Percentiles rank a stretch among this genome's conserved stretches.
Conservation (phyloP, 1,139 yeast species). For the Saccharomyces hybrid region DNA sequence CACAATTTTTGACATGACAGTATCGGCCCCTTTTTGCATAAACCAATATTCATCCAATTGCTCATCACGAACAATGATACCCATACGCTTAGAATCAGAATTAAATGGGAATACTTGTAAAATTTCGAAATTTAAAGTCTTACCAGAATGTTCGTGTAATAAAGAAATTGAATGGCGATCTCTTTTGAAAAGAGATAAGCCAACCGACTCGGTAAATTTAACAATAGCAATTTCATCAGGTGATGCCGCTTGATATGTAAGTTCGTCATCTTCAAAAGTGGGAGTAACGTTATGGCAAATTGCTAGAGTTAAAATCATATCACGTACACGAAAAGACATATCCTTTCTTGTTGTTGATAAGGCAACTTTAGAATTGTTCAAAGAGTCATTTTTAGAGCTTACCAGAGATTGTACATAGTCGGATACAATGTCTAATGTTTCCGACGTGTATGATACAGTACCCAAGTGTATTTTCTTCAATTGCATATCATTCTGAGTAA, state of each 20-base stretch:
- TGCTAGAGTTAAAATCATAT: slow-evolving; percentile 73
- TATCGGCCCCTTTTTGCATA: slow-evolving; percentile 91
- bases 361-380: slow-evolving; percentile 21
- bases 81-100: slow-evolving; percentile 96
- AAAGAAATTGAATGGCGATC: slow-evolving; percentile 72
- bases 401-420: slow-evolving; percentile 46
- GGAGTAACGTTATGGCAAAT: slow-evolving; percentile 96
- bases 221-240: slow-evolving; percentile 99
- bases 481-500: slow-evolving; percentile 98
- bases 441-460: slow-evolving; percentile 84
- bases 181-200: slow-evolving; percentile 68
- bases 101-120: slow-evolving; percentile 86
- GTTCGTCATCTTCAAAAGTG: slow-evolving; percentile 55
- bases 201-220: slow-evolving; percentile 80
- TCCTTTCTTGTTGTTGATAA: slow-evolving; percentile 51
- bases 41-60: slow-evolving; percentile 70
- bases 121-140: slow-evolving; percentile 53
- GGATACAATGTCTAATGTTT: slow-evolving; percentile 81
- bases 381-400: slow-evolving; percentile 9
- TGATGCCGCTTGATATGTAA: slow-evolving; percentile 93
- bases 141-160: slow-evolving; percentile 54
- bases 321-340: slow-evolving; percentile 68
- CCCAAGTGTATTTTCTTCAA: slow-evolving; percentile 89
- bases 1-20: slow-evolving; percentile 86
- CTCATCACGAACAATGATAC: slow-evolving; percentile 65